Base-by-base conservation (phyloP, 306 rosid species). In the Castanea sativa region DNA sequence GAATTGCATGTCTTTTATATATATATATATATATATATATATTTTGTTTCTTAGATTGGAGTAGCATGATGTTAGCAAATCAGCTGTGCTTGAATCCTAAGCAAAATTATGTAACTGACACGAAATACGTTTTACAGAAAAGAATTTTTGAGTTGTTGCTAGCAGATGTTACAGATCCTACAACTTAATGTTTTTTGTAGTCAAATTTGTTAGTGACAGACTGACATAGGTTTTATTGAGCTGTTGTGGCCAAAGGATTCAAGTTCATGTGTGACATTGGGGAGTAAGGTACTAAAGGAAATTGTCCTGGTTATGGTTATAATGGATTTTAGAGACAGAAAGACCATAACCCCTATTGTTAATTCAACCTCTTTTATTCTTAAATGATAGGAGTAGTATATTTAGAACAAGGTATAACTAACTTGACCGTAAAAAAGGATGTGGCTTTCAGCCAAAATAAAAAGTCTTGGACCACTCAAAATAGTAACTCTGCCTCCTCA, bases 401-500 rank as follows among this genome's bases (percentile, higher is more conserved):
- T 67, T 18, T 67, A 67, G 72, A 67, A 18, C 1, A 19, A 61
- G 51, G 55, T 52, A 2, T 27, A 78, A 82, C 82, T 30, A 69
- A 52, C 80, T 78, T 41, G 61, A 74, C 80, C 23, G 30, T 35
- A 72, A 58, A 72, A 58, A 38, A 56, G 15, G 45, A 49, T 21
- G 3, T 19, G 15, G n/a, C 19, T 86, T 75, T 75, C 55, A 10
- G 83, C 74, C 82, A 87, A 78, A 58, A 68, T 81, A 77, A 84
- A 10, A 67, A 65, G 16, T 25, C 21, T 23, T 56, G 45, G 25
- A 80, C 79, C 64, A 82, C 13, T 73, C 82, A 80, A 38, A 78
- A 73, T 9, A 80, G 79, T 81, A 73, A 73, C 58, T 27, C 19
- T 30, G 78, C 8, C 53, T 55, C 16, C 53, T 55, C 77, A 75